Evolutionary conservation across 2,329 filamentous ascomycete genomes (phyloP).

Genomic region (Pseudogymnoascus sp.): DNA sequence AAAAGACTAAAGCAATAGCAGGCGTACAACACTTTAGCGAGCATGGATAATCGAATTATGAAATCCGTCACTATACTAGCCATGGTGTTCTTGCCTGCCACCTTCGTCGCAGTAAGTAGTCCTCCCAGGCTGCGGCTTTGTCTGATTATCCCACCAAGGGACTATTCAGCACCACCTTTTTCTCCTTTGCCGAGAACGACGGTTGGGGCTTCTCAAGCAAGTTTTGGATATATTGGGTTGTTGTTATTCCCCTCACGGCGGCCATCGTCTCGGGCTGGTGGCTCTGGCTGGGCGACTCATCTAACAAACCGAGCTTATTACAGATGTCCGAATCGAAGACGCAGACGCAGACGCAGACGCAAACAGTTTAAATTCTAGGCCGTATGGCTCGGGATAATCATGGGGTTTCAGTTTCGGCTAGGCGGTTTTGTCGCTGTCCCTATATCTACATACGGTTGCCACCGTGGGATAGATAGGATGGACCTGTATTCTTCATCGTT

Average conservation of each 20-base stretch:
- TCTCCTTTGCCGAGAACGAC: neutral
- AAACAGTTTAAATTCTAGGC: neutral
- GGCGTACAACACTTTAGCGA: conserved; percentile 2
- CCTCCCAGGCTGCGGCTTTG: neutral
- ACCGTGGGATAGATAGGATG: no score
- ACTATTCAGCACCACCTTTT: neutral
- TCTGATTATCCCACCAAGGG: neutral
- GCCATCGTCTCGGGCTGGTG: neutral
- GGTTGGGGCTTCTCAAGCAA: neutral
- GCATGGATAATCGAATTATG: conserved; percentile 15
- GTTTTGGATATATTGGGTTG: conserved; percentile 1
- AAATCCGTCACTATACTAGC: conserved; percentile 15
- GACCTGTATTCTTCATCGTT: no score
- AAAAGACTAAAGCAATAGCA: neutral
- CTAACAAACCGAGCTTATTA: neutral
- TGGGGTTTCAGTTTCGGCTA: no score
- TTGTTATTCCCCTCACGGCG: neutral
- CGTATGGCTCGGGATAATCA: no score
- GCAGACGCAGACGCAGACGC: no score
- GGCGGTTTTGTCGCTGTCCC: no score
- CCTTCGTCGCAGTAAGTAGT: conserved; percentile 16
- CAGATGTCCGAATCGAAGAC: neutral
- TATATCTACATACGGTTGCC: no score
- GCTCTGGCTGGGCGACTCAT: neutral
- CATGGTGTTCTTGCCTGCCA: conserved; percentile 18